These are phyloP conservation scores for Lotus japonicus DNA, from an alignment of 306 rosid genomes.

Conservation along the genomic window DNA sequence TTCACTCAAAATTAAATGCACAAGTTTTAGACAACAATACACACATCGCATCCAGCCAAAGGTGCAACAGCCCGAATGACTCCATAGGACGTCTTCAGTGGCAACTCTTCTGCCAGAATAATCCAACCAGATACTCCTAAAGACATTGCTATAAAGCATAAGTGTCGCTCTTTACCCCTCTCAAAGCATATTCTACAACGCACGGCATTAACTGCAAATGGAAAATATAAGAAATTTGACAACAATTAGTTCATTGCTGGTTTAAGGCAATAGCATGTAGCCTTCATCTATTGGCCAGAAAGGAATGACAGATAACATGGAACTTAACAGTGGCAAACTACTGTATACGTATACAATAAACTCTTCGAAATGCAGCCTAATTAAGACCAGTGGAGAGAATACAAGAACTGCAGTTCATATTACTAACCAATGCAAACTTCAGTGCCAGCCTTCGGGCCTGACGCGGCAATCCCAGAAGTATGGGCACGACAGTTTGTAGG, in stretches of 20 bases:
- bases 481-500: constrained; percentile 44
- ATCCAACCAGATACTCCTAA: constrained; percentile 78
- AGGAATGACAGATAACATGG: constrained; percentile 4
- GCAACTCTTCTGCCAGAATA: constrained; percentile 73
- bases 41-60: constrained; percentile 83
- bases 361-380: too few relatives aligned
- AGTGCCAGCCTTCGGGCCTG: constrained; percentile 67
- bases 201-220: constrained; percentile 61
- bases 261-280: not conserved
- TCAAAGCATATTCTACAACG: constrained; percentile 92
- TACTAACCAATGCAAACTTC: constrained; percentile 80
- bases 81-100: constrained; percentile 60
- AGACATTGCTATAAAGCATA: constrained; percentile 63
- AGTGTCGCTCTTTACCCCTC: constrained; percentile 78
- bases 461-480: constrained; percentile 50
- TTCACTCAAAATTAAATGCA: constrained; percentile 1
- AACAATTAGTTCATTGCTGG: not conserved
- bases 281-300: not conserved
- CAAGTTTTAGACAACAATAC: constrained; percentile 18
- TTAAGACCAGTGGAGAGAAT: not conserved
- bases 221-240: constrained; percentile 22
- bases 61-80: constrained; percentile 71
- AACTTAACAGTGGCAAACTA: not conserved
- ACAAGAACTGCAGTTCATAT: constrained; percentile 20
- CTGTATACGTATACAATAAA: not conserved